These are phyloP conservation scores for Alliaria petiolata DNA, from an alignment of 345 rosid genomes.

Conservation along the genomic window DNA sequence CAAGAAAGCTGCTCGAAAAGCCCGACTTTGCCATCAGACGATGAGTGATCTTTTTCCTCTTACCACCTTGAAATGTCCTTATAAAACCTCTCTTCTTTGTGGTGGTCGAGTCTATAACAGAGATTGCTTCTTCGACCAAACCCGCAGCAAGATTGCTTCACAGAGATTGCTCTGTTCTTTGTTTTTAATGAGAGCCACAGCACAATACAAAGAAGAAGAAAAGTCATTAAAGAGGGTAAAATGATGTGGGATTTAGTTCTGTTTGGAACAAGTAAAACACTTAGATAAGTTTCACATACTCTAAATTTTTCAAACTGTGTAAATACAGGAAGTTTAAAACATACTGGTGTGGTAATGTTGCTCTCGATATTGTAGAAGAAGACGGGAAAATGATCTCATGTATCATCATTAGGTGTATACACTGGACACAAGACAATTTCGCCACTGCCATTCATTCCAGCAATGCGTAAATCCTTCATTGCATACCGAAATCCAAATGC, in stretches of 20 bases:
- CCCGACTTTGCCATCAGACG: constrained; percentile 66
- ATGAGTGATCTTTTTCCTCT: constrained; percentile 32
- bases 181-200: too few relatives aligned
- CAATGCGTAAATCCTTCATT: too few relatives aligned
- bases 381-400: not conserved
- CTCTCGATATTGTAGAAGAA: not conserved
- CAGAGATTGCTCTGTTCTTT: not conserved
- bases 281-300: too few relatives aligned
- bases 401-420: accelerated
- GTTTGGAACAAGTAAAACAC: too few relatives aligned
- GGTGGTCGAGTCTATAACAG: not conserved
- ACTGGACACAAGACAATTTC: not conserved
- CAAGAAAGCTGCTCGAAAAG: constrained; percentile 66
- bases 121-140: not conserved
- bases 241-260: not conserved
- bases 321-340: not conserved
- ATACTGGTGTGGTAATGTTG: not conserved
- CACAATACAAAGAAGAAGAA: too few relatives aligned
- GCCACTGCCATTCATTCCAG: not conserved
- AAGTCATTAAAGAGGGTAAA: too few relatives aligned
- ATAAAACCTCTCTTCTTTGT: not conserved
- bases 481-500: too few relatives aligned
- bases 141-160: not conserved
- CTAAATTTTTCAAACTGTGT: too few relatives aligned
- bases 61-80: not conserved